Conservation (phyloP, 2,329 filamentous ascomycete genomes). For the Neofusicoccum parvum region DNA sequence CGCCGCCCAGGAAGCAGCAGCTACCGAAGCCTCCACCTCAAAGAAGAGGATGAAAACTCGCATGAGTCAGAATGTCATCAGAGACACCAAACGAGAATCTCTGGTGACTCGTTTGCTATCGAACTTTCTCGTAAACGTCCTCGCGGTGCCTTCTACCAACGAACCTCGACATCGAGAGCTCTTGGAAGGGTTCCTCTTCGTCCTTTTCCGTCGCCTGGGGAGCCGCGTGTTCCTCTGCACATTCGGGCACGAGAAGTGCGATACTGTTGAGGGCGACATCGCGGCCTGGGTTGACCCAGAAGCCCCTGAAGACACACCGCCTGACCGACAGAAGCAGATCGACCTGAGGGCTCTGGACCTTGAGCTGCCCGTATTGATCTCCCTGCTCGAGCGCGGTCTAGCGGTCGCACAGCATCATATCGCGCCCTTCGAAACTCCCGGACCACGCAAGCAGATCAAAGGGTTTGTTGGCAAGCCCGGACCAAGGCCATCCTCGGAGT, state of each 20-base stretch:
- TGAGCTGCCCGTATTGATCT: conserved; percentile 46
- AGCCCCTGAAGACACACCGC: conserved; percentile 16
- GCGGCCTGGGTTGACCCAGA: conserved; percentile 21
- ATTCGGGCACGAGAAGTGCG: conserved; percentile 38
- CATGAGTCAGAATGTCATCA: conserved; percentile 4
- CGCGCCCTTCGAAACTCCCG: conserved; percentile 18
- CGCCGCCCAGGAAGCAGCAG: background rate
- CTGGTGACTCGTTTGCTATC: background rate
- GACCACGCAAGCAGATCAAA: background rate
- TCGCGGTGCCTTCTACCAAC: conserved; percentile 40
- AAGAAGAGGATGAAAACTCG: conserved; percentile 1
- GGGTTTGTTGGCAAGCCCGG: background rate
- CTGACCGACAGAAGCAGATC: conserved; percentile 11
- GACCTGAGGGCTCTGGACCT: conserved; percentile 27
- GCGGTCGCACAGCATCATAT: conserved; percentile 41
- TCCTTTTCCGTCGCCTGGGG: conserved; percentile 44
- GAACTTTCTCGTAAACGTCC: conserved; percentile 38
- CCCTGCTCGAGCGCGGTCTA: conserved; percentile 45
- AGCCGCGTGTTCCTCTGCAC: conserved; percentile 41
- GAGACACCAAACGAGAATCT: background rate
- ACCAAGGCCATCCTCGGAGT: conserved; percentile 17
- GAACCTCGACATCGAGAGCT: conserved; percentile 40
- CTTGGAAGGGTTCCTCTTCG: conserved; percentile 48
- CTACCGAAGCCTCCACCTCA: background rate
- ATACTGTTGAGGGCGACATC: conserved; percentile 34